Conservation (phyloP, 305 asterid genomes). For the Fraxinus sp. region DNA sequence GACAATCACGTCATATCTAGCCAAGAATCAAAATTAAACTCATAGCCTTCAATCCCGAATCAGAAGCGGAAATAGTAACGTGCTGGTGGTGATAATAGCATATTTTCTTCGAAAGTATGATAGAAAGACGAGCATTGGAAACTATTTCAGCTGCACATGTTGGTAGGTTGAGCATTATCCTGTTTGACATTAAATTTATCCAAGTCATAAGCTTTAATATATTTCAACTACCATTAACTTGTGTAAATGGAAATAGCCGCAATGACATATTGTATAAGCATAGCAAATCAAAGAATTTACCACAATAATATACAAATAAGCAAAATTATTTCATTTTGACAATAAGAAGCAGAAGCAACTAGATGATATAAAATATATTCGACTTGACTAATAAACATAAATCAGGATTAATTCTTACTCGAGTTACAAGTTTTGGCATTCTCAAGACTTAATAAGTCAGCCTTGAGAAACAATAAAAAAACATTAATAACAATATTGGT, state of each 20-base stretch:
- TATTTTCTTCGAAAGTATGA: neutral
- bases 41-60: neutral
- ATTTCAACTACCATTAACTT: neutral
- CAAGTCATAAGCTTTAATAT: neutral
- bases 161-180: neutral
- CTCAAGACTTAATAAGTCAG: neutral
- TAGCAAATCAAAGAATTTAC: neutral
- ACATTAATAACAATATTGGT: neutral
- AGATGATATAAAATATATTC: neutral
- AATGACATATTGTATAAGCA: neutral
- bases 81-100: neutral
- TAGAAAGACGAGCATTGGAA: neutral
- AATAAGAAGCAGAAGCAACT: neutral
- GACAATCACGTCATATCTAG: slow-evolving; percentile 55
- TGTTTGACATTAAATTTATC: neutral
- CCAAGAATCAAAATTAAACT: slow-evolving; percentile 87
- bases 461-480: neutral
- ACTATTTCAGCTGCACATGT: neutral
- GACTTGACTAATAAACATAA: neutral
- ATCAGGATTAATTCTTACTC: neutral
- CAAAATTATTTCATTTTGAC: neutral
- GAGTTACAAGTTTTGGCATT: neutral
- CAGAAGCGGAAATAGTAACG: neutral
- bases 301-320: neutral
- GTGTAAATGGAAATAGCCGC: neutral